Base-by-base conservation (phyloP, 495 filamentous ascomycete genomes). In the Daldinia concentrica region DNA sequence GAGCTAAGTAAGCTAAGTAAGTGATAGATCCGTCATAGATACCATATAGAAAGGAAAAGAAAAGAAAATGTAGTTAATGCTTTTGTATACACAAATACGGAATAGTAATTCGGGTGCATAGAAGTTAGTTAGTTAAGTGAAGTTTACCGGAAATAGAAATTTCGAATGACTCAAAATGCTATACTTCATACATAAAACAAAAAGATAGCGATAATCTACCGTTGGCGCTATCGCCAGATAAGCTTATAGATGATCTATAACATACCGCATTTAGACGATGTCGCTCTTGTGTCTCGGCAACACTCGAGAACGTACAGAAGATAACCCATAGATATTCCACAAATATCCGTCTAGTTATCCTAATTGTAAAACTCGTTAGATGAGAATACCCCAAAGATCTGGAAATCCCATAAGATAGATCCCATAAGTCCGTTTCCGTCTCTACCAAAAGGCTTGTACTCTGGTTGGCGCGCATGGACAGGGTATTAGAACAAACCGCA, bases 391-490 rank as follows among this genome's bases (percentile, higher is more conserved):
- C 56, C 22, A 41, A 59, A 43, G 59, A 55, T 58, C 19, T 54
- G 32, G 3, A 39, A 29, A 29, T 15, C 27, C 11, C 26, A 24
- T 52, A 4, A 36, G 34, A 36, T 36, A 54, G 30, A 45, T 24
- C 17, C 27, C 19, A 36, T 27, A 32, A 56, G 24, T 62, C 58
- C 30, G 61, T 62, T 58, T 66, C 58, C 62, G 58, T 12, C 36
- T 51, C 36, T 51, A 50, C 30, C 26, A 15, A 24, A 32, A 48
- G 37, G 37, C n/a, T 29, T 32, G 54, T 63, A n/a, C 22, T 60
- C 29, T 36, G 70, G 65, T 73, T 69, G 61, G 62, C 70, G 70
- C 64, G 70, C 70, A 66, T 69, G 51, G 34, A 54, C 52, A 52
- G 61, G 58, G 43, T 54, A 56, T 30, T 55, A 55, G 39, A 55